These are phyloP conservation scores for Metschnikowia borealis DNA, from an alignment of 805 yeast genomes.

Conservation along the genomic window DNA sequence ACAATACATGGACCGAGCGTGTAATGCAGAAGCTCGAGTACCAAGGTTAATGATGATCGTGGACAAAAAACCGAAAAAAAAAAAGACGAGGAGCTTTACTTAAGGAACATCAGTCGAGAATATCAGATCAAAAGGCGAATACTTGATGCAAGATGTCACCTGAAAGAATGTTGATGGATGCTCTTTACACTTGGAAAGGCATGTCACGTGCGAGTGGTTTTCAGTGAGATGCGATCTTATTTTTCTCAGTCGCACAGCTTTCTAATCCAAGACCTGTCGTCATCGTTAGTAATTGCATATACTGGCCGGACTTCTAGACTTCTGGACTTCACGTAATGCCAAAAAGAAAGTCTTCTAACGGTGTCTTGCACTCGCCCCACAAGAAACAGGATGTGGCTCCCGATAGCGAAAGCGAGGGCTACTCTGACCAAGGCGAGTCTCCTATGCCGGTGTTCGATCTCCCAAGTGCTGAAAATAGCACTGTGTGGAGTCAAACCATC, in stretches of 20 bases:
- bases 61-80: too few relatives aligned
- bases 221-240: constrained; percentile 3
- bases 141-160: too few relatives aligned
- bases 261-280: not conserved
- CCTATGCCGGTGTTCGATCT: constrained; percentile 13
- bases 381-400: constrained; percentile 10
- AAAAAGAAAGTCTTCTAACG: constrained; percentile 16
- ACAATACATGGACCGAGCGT: constrained; percentile 28
- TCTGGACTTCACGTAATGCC: not conserved
- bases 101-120: too few relatives aligned
- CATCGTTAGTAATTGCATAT: not conserved
- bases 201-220: not conserved
- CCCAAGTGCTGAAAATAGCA: constrained; percentile 18
- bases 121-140: too few relatives aligned
- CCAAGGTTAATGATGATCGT: too few relatives aligned
- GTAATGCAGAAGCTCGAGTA: constrained; percentile 9
- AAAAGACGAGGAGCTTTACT: too few relatives aligned
- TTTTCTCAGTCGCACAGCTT: not conserved
- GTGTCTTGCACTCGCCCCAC: constrained; percentile 8
- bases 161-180: not conserved
- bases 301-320: too few relatives aligned
- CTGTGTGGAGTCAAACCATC: constrained; percentile 73
- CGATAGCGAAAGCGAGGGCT: constrained; percentile 14
- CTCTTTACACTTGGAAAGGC: not conserved
- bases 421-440: constrained; percentile 6